phyloP scores from a whole-genome alignment of 1,284 basidiomycete genomes.

The Dichomitus squalens region DNA sequence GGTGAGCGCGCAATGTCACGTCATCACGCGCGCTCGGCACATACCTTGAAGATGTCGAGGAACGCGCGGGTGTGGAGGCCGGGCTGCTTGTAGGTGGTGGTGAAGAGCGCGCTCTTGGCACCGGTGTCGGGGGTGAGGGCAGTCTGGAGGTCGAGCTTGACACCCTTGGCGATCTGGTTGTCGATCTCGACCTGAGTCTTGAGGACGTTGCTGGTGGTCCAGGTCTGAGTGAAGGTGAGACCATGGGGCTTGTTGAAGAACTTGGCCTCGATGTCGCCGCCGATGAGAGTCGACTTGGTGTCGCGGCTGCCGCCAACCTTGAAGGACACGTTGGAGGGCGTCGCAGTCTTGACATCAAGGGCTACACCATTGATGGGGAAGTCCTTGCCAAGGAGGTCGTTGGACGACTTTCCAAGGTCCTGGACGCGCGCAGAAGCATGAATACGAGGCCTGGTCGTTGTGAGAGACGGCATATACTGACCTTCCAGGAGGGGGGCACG shows the following conservation, averaged over 20 bases:
- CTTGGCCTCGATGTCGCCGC: slow-evolving; percentile 91
- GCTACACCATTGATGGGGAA: slow-evolving; percentile 82
- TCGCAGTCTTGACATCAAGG: slow-evolving; percentile 95
- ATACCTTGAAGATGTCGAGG: slow-evolving; percentile 94
- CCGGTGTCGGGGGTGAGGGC: slow-evolving; percentile 87
- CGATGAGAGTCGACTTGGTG: slow-evolving; percentile 72
- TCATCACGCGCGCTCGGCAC: slow-evolving; percentile 24
- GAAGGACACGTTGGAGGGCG: slow-evolving; percentile 88
- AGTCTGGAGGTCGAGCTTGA: slow-evolving; percentile 93
- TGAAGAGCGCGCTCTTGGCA: slow-evolving; percentile 81
- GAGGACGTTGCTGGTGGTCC: slow-evolving; percentile 94
- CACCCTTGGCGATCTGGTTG: slow-evolving; percentile 96
- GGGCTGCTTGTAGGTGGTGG: slow-evolving; percentile 94
- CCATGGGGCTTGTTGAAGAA: slow-evolving; percentile 89
- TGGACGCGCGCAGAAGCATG: slow-evolving; percentile 35
- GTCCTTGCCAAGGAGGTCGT: slow-evolving; percentile 94
- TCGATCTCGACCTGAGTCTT: slow-evolving; percentile 94
- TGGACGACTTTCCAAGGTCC: slow-evolving; percentile 98
- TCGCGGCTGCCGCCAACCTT: slow-evolving; percentile 84
- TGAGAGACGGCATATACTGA: slow-evolving; percentile 33
- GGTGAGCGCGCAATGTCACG: slow-evolving; percentile 26
- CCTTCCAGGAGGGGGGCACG: slow-evolving; percentile 94
- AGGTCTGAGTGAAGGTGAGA: slow-evolving; percentile 88
- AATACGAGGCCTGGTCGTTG: slow-evolving; percentile 1
- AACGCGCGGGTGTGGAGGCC: slow-evolving; percentile 92